Evolutionary conservation across 148 eudicot genomes (phyloP).

Genomic region (Heliosperma pusillum): DNA sequence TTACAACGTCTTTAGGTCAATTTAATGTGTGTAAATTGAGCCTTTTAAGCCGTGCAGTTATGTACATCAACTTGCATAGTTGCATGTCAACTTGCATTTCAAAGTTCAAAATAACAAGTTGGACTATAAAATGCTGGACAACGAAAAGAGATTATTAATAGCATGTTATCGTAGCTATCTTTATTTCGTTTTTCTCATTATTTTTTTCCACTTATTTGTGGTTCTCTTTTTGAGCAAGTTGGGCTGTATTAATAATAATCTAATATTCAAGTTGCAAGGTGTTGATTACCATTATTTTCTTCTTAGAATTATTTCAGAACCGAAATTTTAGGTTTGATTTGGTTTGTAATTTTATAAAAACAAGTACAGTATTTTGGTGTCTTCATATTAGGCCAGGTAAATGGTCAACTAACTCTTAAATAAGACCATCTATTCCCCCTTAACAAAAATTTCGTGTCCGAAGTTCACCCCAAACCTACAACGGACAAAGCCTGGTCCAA

Average conservation of each 20-base stretch:
- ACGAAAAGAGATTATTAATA: not conserved
- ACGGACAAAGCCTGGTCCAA: too few species aligned
- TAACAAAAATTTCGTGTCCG: too few species aligned
- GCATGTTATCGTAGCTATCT: slow-evolving; percentile 15
- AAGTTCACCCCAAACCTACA: too few species aligned
- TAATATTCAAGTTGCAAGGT: slow-evolving; percentile 21
- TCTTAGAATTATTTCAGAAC: too few species aligned
- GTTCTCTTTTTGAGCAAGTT: slow-evolving; percentile 19
- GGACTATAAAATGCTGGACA: not conserved
- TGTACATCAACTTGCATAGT: slow-evolving; percentile 37
- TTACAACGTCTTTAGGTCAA: too few species aligned
- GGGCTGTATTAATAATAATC: not conserved
- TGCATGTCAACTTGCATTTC: slow-evolving; percentile 40
- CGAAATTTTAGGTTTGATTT: not conserved
- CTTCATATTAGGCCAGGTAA: too few species aligned
- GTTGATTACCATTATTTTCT: too few species aligned
- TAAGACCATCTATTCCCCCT: too few species aligned
- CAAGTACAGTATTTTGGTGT: too few species aligned
- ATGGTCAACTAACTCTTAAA: too few species aligned
- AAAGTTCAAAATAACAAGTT: slow-evolving; percentile 5
- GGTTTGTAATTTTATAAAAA: too few species aligned
- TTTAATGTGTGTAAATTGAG: not conserved
- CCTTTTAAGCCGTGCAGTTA: slow-evolving; percentile 16
- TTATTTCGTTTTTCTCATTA: not conserved
- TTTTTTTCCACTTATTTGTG: not conserved